phyloP scores from a whole-genome alignment of 305 asterid species.

The Lippia alba region DNA sequence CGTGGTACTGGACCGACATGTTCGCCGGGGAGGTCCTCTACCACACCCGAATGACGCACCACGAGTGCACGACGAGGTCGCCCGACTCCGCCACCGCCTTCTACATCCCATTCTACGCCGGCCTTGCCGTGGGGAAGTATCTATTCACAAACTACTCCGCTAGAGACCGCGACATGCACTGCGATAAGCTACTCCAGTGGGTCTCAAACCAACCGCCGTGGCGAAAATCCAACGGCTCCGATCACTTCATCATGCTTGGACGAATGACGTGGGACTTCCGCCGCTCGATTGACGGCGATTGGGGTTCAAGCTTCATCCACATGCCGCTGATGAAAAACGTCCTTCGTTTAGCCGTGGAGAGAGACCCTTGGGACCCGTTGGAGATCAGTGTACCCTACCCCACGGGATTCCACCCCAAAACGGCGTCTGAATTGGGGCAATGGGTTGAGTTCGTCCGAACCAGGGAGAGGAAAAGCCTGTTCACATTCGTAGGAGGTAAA shows the following conservation, averaged over 20 bases:
- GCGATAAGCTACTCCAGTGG: slow-evolving; percentile 49
- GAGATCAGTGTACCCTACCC: slow-evolving; percentile 59
- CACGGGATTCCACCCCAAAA: slow-evolving; percentile 54
- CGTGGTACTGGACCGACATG: slow-evolving; percentile 70
- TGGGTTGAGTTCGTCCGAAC: slow-evolving; percentile 46
- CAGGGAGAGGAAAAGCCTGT: slow-evolving; percentile 38
- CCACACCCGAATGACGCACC: slow-evolving; percentile 44
- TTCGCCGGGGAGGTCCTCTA: slow-evolving; percentile 48
- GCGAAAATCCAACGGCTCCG: slow-evolving; percentile 52
- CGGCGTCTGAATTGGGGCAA: slow-evolving; percentile 20
- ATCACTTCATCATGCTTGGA: slow-evolving; percentile 54
- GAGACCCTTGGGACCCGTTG: slow-evolving; percentile 35
- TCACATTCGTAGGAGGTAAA: slow-evolving; percentile 44
- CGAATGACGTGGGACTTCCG: slow-evolving; percentile 67
- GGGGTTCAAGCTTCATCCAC: slow-evolving; percentile 59
- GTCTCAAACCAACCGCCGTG: slow-evolving; percentile 38
- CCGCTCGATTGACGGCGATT: too few relatives aligned
- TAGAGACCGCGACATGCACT: slow-evolving; percentile 41
- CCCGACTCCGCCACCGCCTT: slow-evolving; percentile 48
- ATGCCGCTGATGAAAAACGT: slow-evolving; percentile 49
- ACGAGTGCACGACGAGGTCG: slow-evolving; percentile 44
- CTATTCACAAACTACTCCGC: slow-evolving; percentile 47
- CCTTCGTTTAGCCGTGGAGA: slow-evolving; percentile 53
- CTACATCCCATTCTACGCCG: slow-evolving; percentile 65
- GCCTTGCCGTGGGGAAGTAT: slow-evolving; percentile 57